Evolutionary conservation across 78 protist genomes (phyloP).

Genomic region (Dictyostelium capitatum): DNA sequence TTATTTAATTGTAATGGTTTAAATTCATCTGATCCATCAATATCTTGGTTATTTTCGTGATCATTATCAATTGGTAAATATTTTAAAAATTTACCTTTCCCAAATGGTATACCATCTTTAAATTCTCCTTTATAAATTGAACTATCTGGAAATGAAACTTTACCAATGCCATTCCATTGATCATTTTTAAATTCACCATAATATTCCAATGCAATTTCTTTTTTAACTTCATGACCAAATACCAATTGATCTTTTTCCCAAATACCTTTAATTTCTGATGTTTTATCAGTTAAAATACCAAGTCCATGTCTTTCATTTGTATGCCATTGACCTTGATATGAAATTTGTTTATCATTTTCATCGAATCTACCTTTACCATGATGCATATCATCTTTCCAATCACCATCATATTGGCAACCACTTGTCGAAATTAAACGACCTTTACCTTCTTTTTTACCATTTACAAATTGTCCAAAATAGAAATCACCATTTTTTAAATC

Average conservation of each 20-base stretch:
- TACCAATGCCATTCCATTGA: conserved; percentile 56
- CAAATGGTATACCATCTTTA: conserved; percentile 7
- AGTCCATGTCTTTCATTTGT: conserved; percentile 28
- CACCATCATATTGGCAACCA: conserved; percentile 41
- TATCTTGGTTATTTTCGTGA: no score
- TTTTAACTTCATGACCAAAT: conserved; percentile 52
- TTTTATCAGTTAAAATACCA: neutral
- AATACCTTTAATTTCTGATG: conserved; percentile 34
- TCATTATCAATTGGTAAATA: no score
- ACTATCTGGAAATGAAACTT: conserved; percentile 5
- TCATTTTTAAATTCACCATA: conserved; percentile 22
- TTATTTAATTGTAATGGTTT: no score
- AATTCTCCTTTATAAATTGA: conserved; percentile 33
- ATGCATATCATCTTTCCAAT: conserved; percentile 26
- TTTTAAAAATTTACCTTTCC: conserved; percentile 34
- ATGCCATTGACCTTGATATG: conserved; percentile 48
- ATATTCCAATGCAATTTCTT: neutral
- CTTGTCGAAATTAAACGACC: conserved; percentile 19
- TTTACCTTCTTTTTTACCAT: conserved; percentile 31
- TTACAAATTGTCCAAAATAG: conserved; percentile 37
- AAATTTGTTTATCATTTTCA: neutral
- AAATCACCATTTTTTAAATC: conserved; percentile 44
- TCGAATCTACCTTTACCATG: conserved; percentile 40
- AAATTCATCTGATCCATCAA: no score
- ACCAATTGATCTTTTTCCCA: conserved; percentile 60